A percentile compares a stretch with the other conserved stretches of the same genome.
Evolutionary conservation across 1,284 basidiomycete species (phyloP).

Genomic region (Ganoderma meredithae): DNA sequence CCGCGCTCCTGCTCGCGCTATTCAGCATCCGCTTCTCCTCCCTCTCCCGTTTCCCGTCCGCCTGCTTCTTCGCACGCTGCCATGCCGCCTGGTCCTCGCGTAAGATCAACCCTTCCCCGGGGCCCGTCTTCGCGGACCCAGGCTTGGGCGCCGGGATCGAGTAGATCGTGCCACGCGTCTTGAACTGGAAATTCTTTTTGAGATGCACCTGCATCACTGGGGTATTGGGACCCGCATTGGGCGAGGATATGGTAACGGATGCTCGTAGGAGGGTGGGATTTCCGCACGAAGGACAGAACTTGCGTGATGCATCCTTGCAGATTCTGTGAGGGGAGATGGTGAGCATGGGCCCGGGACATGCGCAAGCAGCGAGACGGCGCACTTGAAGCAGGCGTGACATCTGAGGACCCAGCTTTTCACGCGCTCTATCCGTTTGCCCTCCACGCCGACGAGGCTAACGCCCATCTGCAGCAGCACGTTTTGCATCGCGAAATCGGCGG

Average conservation of each 20-base stretch:
- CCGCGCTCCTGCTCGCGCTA: constrained; percentile 62
- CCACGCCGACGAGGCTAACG: constrained; percentile 88
- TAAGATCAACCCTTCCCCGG: constrained; percentile 83
- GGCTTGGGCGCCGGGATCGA: constrained; percentile 93
- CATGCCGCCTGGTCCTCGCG: constrained; percentile 93
- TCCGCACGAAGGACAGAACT: constrained; percentile 98
- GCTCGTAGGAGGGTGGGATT: constrained; percentile 92
- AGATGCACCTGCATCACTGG: constrained; percentile 87
- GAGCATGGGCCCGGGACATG: background rate
- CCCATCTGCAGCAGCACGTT: constrained; percentile 98
- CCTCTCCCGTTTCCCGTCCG: constrained; percentile 74
- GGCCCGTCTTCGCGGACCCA: constrained; percentile 86
- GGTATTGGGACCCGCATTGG: constrained; percentile 61
- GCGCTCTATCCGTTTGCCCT: constrained; percentile 90
- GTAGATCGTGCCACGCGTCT: constrained; percentile 91
- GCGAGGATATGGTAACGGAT: constrained; percentile 85
- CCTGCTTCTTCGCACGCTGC: constrained; percentile 80
- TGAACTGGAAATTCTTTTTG: constrained; percentile 95
- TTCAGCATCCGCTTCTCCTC: constrained; percentile 82
- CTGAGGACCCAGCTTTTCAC: constrained; percentile 97
- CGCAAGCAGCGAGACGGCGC: constrained; percentile 45
- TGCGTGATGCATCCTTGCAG: constrained; percentile 94
- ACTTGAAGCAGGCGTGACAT: constrained; percentile 99
- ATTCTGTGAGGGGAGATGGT: constrained; percentile 61
- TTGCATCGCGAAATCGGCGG: constrained; percentile 99